Evolutionary conservation across 331 rosid species (phyloP).

Genomic region (Acacia concinna): DNA sequence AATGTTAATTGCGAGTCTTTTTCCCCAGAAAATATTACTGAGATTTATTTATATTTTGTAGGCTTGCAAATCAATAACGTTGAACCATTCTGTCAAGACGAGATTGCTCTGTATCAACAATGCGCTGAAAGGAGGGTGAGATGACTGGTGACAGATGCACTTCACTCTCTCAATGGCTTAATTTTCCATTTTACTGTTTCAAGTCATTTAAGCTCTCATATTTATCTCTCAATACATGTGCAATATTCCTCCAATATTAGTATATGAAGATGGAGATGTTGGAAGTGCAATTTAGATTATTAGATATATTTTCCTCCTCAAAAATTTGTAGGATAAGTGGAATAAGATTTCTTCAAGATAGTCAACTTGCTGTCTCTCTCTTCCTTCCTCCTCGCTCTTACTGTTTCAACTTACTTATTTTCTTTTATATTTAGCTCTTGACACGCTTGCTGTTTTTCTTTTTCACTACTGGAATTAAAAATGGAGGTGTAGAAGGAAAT

Average conservation of each 20-base stretch:
- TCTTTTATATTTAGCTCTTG: slow-evolving; percentile 8
- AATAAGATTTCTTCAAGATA: not conserved
- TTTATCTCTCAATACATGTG: not conserved
- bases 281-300: not conserved
- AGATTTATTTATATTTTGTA: slow-evolving; percentile 38
- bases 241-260: not conserved
- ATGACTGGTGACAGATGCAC: slow-evolving; percentile 14
- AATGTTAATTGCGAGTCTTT: not conserved
- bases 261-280: not conserved
- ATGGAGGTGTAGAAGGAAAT: not conserved
- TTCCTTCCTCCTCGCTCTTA: not conserved
- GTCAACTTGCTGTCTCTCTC: not conserved
- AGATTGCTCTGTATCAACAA: slow-evolving; percentile 73
- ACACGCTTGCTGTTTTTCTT: not conserved
- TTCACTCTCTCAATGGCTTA: slow-evolving; percentile 16
- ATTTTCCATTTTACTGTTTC: slow-evolving; percentile 15
- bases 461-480: not conserved
- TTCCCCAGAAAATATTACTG: not conserved
- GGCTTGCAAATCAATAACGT: slow-evolving; percentile 96
- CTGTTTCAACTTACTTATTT: not conserved
- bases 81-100: slow-evolving; percentile 98
- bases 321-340: not conserved
- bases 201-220: not conserved
- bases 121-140: slow-evolving; percentile 88
- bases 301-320: not conserved